Evolutionary conservation across 306 rosid species (phyloP).

Genomic region (Inga laurina): DNA sequence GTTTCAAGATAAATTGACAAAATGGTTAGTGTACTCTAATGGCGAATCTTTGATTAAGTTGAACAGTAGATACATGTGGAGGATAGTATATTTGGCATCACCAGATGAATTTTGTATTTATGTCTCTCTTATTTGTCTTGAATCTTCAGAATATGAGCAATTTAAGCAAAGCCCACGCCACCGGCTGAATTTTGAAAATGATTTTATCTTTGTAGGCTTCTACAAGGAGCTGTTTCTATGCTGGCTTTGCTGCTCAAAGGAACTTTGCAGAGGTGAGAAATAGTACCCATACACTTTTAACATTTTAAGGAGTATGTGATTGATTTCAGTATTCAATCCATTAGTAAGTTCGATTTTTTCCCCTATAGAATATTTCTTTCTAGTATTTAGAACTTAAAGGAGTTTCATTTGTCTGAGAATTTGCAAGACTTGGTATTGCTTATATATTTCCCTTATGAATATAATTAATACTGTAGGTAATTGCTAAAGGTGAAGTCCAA

Average conservation of each 20-base stretch:
- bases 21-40: background rate
- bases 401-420: constrained; percentile 6
- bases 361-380: constrained; percentile 21
- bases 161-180: background rate
- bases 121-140: constrained; percentile 8
- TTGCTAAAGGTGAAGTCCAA: constrained; percentile 99
- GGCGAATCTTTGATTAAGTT: background rate
- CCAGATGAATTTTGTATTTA: background rate
- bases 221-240: constrained; percentile 94
- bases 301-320: background rate
- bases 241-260: constrained; percentile 98
- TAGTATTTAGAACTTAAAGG: constrained; percentile 6
- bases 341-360: constrained; percentile 19
- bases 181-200: constrained; percentile 27
- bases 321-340: constrained; percentile 18
- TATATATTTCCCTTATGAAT: constrained; percentile 21
- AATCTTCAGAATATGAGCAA: constrained; percentile 5
- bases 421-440: background rate
- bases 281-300: constrained; percentile 18
- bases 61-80: background rate
- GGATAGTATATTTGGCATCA: constrained; percentile 12
- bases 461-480: constrained; percentile 59
- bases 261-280: constrained; percentile 91
- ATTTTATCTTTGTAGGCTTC: constrained; percentile 70
- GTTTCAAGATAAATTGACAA: background rate